Percentiles rank a stretch among this genome's conserved stretches.
Evolutionary conservation across 805 yeast species (phyloP).

Genomic region (Ogataea methylovora): DNA sequence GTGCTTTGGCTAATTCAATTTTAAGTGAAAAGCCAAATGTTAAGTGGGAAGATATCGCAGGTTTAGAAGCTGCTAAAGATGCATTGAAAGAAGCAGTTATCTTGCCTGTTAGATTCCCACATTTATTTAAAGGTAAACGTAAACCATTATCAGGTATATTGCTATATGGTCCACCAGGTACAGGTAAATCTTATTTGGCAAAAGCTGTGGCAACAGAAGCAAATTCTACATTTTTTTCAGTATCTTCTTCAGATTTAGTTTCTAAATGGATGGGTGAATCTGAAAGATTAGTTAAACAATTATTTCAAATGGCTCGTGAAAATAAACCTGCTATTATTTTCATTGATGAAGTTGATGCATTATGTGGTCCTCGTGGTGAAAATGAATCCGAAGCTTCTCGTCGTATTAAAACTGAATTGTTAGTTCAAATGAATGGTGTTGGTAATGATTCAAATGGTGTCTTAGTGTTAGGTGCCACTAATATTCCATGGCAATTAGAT

Average conservation of each 20-base stretch:
- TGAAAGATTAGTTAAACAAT: conserved; percentile 90
- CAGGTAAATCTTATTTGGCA: conserved; percentile 95
- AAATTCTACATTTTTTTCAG: conserved; percentile 92
- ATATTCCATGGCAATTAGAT: conserved; percentile 98
- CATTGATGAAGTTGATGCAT: conserved; percentile 96
- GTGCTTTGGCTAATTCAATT: conserved; percentile 89
- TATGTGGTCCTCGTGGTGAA: conserved; percentile 97
- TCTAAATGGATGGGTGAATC: conserved; percentile 99
- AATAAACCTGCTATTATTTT: conserved; percentile 92
- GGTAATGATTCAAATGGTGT: conserved; percentile 94
- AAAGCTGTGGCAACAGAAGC: conserved; percentile 99
- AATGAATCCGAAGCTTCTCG: conserved; percentile 96
- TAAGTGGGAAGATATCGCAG: conserved; percentile 93
- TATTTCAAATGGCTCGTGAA: conserved; percentile 94
- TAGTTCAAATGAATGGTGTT: conserved; percentile 98
- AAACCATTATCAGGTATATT: conserved; percentile 89
- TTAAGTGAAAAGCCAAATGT: conserved; percentile 89
- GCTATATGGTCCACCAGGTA: conserved; percentile 91
- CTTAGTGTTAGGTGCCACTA: conserved; percentile 92
- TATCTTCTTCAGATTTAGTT: conserved; percentile 91
- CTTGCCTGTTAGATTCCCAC: conserved; percentile 93
- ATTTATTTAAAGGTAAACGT: conserved; percentile 87
- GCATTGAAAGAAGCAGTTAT: conserved; percentile 97
- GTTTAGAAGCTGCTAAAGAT: conserved; percentile 90
- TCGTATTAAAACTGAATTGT: conserved; percentile 89